phyloP scores from a whole-genome alignment of 1,284 basidiomycete species.

The Trametes versicolor region DNA sequence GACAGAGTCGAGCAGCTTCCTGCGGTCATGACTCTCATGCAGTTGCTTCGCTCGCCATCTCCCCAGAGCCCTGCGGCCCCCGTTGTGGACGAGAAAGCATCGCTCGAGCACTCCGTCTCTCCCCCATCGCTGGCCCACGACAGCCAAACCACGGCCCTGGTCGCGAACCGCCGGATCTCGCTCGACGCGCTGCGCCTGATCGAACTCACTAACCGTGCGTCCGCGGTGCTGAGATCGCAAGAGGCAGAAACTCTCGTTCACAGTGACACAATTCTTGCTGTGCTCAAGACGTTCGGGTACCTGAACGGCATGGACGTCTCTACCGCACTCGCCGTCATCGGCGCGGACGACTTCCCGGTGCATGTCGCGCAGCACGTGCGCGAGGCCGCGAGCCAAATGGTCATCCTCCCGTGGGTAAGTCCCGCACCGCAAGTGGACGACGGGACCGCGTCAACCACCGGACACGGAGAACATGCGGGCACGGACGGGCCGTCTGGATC shows the following conservation, averaged over 20 bases:
- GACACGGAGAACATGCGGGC: background rate
- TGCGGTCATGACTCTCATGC: conserved; percentile 70
- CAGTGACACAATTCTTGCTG: conserved; percentile 82
- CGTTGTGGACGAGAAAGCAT: conserved; percentile 35
- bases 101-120: conserved; percentile 5
- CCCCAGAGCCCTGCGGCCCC: conserved; percentile 14
- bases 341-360: conserved; percentile 72
- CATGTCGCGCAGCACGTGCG: conserved; percentile 75
- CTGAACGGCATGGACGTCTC: conserved; percentile 77
- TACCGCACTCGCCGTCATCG: conserved; percentile 74
- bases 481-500: background rate
- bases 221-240: conserved; percentile 85
- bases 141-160: background rate
- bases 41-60: conserved; percentile 59
- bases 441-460: background rate
- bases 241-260: conserved; percentile 74
- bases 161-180: conserved; percentile 43
- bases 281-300: conserved; percentile 85
- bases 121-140: conserved; percentile 12
- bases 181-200: conserved; percentile 88
- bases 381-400: conserved; percentile 72
- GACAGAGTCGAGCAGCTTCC: conserved; percentile 89
- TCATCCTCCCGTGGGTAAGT: conserved; percentile 84
- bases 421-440: conserved; percentile 34
- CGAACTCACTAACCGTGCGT: conserved; percentile 89